Conservation (phyloP, 257 asterid species). For the Hygrophila difformis region DNA sequence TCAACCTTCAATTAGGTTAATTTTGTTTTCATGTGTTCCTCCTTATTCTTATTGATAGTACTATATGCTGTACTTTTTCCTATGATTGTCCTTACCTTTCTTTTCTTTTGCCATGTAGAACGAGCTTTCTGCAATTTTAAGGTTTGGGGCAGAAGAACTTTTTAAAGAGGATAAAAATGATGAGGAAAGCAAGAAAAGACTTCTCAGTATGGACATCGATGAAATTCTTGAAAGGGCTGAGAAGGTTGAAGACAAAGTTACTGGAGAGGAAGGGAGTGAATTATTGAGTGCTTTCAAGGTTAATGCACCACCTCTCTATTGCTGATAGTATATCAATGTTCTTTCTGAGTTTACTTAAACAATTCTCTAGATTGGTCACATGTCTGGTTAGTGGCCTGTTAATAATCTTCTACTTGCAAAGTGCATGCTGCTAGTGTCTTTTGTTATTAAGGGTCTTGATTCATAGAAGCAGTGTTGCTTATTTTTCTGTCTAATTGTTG, state of each 20-base stretch:
- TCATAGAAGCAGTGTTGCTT: constrained; percentile 15
- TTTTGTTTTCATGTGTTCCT: neutral
- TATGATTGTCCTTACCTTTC: neutral
- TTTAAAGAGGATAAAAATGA: constrained; percentile 91
- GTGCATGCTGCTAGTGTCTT: neutral
- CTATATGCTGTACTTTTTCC: neutral
- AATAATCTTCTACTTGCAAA: constrained; percentile 1
- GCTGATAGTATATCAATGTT: constrained; percentile 1
- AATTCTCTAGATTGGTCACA: no score
- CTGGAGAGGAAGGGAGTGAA: constrained; percentile 71
- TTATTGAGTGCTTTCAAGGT: constrained; percentile 92
- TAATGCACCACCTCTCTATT: constrained; percentile 18
- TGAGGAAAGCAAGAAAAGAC: constrained; percentile 92
- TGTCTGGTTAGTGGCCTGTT: constrained; percentile 2
- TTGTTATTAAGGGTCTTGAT: neutral
- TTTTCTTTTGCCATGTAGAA: constrained; percentile 41
- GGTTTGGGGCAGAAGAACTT: constrained; percentile 98
- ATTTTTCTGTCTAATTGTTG: constrained; percentile 2
- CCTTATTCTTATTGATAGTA: no score
- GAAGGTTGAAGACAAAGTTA: constrained; percentile 84
- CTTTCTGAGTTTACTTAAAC: no score
- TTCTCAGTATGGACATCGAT: constrained; percentile 90
- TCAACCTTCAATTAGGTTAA: constrained; percentile 6
- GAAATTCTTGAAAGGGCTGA: constrained; percentile 99
- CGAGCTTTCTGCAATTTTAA: constrained; percentile 96